Evolutionary conservation across 768 basidiomycete genomes (phyloP), one percentile per base, ranked within the genome.

Genomic region (Mycena epipterygia): DNA sequence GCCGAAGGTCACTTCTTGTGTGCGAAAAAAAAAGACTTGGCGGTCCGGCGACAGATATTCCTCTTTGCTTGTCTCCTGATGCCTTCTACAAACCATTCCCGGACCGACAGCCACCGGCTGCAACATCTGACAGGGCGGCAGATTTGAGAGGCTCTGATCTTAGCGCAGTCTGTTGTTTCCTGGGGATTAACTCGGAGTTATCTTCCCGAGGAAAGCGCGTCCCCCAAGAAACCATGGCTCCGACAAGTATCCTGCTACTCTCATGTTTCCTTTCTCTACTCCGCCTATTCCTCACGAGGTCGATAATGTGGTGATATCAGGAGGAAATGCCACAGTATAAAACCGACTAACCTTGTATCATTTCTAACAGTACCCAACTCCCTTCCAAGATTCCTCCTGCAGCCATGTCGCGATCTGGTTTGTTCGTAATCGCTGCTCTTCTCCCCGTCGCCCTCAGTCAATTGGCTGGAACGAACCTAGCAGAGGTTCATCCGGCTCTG

Each of bases 401-500:
- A 48, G 14, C 21, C 52, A 64, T 63, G 67, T 67, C 64, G 52
- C 62, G 39, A 55, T 66, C 64, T 60, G 49, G 67, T 42, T 68
- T 68, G 12, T 59, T 68, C 67, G 35, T 56, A 14, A 52, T 68
- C 51, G 70, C 70, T 39, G 70, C 70, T 44, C n/a, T n/a, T n/a
- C 73, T 79, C 74, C 74, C 84, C 52, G 75, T 80, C 65, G 83
- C 74, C n/a, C 78, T 77, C 71, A 86, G 78, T 70, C 87, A 88
- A 76, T 84, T 85, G 71, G 80, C 80, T 72, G 87, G 87, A 69
- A 87, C 85, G 23, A 74, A 79, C 59, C 80, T 76, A 1, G 78
- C 87, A 13, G 87, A 88, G 75, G 79, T 70, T 65, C 86, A 88
- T 75, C 87, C 87, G 17, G 49, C 77, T 23, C 78, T 88, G 44